Conservation (phyloP, 768 basidiomycete species). For the Lanmaoa rubissima region DNA sequence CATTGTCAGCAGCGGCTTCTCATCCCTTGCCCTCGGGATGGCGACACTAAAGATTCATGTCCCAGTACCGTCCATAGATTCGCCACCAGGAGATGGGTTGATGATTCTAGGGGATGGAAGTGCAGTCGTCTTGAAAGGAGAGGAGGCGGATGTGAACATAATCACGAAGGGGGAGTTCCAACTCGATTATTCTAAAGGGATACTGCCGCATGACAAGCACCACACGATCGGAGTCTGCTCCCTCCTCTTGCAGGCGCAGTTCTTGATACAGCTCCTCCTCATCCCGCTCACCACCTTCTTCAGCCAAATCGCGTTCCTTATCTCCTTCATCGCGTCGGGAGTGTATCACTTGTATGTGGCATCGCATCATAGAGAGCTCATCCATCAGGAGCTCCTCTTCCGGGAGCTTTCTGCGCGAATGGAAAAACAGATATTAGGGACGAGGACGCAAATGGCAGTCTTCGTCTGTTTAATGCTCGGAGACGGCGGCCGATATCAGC, state of each 20-base stretch:
- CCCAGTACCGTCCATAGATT: constrained; percentile 21
- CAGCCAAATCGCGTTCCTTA: constrained; percentile 32
- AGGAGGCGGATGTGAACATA: constrained; percentile 27
- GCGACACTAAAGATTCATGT: constrained; percentile 24
- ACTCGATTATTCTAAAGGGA: constrained; percentile 22
- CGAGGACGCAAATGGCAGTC: constrained; percentile 31
- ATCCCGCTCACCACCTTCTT: constrained; percentile 31
- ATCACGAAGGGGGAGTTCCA: constrained; percentile 34
- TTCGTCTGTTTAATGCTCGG: constrained; percentile 24
- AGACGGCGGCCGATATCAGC: not conserved
- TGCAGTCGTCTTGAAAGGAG: constrained; percentile 28
- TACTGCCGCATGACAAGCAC: constrained; percentile 1
- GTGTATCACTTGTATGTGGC: constrained; percentile 32
- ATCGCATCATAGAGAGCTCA: constrained; percentile 29
- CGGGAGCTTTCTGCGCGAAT: constrained; percentile 1
- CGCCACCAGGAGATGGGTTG: constrained; percentile 33
- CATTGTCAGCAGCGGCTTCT: constrained; percentile 30
- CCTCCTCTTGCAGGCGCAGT: constrained; percentile 29
- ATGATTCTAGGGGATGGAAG: constrained; percentile 19
- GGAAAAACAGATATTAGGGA: constrained; percentile 19
- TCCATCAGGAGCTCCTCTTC: constrained; percentile 21
- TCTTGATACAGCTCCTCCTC: constrained; percentile 31
- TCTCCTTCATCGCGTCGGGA: constrained; percentile 31
- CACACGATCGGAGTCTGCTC: constrained; percentile 23
- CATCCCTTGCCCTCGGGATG: constrained; percentile 28